Percentiles rank a stretch among this genome's conserved stretches.
Conservation (phyloP, 331 rosid genomes). For the Acacia pycnantha region DNA sequence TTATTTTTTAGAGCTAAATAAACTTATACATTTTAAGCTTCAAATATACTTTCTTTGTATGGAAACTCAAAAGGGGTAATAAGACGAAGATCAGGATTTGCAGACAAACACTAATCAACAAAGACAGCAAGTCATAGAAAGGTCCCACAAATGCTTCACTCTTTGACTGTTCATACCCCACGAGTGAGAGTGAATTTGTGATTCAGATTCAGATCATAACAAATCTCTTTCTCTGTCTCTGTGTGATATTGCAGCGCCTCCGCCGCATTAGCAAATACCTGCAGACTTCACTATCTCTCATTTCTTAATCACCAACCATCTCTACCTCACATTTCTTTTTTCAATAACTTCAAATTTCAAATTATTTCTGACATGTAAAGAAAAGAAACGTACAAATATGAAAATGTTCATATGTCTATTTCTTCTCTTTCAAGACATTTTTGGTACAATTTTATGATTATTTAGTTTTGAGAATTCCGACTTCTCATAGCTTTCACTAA, state of each 20-base stretch:
- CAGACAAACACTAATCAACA: neutral
- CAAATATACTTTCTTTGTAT: neutral
- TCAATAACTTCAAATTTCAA: neutral
- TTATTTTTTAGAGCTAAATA: neutral
- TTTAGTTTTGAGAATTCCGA: neutral
- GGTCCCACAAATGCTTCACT: constrained; percentile 34
- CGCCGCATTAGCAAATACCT: constrained; percentile 24
- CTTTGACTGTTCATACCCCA: constrained; percentile 33
- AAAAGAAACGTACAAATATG: neutral
- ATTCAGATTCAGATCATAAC: constrained; percentile 26
- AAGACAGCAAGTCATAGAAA: constrained; percentile 30
- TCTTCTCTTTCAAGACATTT: no score
- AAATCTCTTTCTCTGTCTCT: neutral
- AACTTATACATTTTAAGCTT: neutral
- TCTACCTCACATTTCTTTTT: constrained; percentile 3
- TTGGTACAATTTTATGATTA: neutral
- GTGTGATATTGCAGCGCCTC: constrained; percentile 12
- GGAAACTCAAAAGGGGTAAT: neutral
- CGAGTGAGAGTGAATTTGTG: constrained; percentile 24
- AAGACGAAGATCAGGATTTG: neutral
- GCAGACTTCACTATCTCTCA: neutral
- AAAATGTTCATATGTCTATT: neutral
- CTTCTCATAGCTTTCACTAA: neutral
- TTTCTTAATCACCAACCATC: constrained; percentile 14
- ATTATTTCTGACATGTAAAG: neutral